Percentiles rank a stretch among this genome's conserved stretches.
Conservation (phyloP, 257 asterid genomes). For the Capsicum rhomboideum region DNA sequence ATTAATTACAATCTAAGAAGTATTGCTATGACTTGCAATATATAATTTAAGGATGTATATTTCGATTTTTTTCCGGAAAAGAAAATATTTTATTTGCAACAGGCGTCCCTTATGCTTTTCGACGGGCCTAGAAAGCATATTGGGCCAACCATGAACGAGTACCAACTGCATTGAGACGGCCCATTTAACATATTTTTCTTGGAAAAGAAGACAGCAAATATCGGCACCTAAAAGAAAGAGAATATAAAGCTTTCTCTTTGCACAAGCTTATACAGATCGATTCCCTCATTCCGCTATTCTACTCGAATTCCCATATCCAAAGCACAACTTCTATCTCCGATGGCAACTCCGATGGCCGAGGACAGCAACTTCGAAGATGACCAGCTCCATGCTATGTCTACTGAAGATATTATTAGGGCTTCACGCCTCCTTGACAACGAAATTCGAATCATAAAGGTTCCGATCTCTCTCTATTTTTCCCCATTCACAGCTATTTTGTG, state of each 20-base stretch:
- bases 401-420: slow-evolving; percentile 73
- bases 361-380: slow-evolving; percentile 75
- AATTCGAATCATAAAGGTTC: slow-evolving; percentile 69
- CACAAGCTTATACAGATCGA: neutral
- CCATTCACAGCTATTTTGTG: neutral
- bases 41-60: too few species aligned
- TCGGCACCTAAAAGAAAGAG: neutral
- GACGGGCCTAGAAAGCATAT: too few species aligned
- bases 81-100: too few species aligned
- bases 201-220: neutral
- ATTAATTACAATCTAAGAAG: too few species aligned
- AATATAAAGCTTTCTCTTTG: neutral
- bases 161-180: neutral
- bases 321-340: slow-evolving; percentile 20
- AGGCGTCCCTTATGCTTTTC: too few species aligned
- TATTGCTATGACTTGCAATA: too few species aligned
- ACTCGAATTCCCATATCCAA: neutral
- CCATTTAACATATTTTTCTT: neutral
- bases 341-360: slow-evolving; percentile 88
- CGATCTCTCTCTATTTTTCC: neutral
- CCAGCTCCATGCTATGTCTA: slow-evolving; percentile 66
- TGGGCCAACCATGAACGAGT: neutral
- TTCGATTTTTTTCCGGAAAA: too few species aligned
- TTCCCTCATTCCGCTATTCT: neutral
- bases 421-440: slow-evolving; percentile 90